Conservation (phyloP, 192 early-diverging fungal species). For the Rhizophagus prolifer region DNA sequence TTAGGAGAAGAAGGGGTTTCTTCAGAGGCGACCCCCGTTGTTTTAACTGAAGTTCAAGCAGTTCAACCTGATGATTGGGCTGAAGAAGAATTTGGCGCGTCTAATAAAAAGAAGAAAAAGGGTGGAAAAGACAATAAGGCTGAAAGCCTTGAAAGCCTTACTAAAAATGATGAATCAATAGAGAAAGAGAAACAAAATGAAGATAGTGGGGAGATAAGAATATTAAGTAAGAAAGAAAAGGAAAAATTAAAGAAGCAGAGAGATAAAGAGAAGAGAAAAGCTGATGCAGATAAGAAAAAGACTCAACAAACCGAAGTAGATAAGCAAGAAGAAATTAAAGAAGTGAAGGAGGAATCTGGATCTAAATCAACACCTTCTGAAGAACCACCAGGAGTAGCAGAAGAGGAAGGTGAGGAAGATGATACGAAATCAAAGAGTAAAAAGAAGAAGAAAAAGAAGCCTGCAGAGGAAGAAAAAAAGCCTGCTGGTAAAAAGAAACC, state of each 20-base stretch:
- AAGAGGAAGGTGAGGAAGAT: conserved; percentile 42
- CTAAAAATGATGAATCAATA: conserved; percentile 28
- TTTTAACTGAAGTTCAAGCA: not conserved
- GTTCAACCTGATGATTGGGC: conserved; percentile 29
- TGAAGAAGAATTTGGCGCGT: conserved; percentile 24
- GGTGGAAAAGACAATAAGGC: conserved; percentile 44
- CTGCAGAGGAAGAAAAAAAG: conserved; percentile 49
- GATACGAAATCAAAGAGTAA: conserved; percentile 57
- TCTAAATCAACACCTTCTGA: conserved; percentile 13
- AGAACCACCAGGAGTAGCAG: conserved; percentile 19
- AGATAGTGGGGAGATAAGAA: conserved; percentile 42
- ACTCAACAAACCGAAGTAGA: conserved; percentile 30
- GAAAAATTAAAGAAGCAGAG: conserved; percentile 80
- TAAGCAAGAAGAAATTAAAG: conserved; percentile 40
- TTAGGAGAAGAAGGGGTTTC: not conserved
- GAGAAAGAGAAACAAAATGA: conserved; percentile 44
- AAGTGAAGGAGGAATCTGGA: conserved; percentile 11
- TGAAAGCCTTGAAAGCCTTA: conserved; percentile 34
- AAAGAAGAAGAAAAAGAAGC: conserved; percentile 57
- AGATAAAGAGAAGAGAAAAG: conserved; percentile 63
- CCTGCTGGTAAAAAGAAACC: conserved; percentile 56
- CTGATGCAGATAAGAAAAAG: conserved; percentile 51
- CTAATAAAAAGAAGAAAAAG: conserved; percentile 50
- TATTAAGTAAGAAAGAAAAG: conserved; percentile 88
- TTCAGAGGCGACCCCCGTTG: not conserved